Conservation (phyloP, 352 stramenopile species). For the Halophytophthora batemanensis region DNA sequence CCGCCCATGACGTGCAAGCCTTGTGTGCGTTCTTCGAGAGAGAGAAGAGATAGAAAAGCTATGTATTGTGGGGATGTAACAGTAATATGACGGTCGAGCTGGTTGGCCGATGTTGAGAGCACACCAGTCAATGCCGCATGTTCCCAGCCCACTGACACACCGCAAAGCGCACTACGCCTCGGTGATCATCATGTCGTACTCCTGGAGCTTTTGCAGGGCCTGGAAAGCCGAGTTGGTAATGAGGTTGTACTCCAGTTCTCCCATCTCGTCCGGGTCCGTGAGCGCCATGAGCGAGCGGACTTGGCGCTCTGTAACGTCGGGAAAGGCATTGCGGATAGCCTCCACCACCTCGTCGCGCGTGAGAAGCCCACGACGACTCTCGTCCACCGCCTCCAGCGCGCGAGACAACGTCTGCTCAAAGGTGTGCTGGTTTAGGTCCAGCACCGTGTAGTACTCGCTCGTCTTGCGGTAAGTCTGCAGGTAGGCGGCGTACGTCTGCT, state of each 20-base stretch:
- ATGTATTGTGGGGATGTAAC: constrained; percentile 24
- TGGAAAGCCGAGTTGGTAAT: constrained; percentile 72
- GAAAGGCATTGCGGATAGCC: constrained; percentile 60
- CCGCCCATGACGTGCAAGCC: constrained; percentile 21
- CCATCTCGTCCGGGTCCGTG: constrained; percentile 60
- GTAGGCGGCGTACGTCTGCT: constrained; percentile 55
- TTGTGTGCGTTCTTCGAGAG: not conserved
- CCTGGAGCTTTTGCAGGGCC: constrained; percentile 73
- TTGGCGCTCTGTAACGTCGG: constrained; percentile 59
- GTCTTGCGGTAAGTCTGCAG: constrained; percentile 67
- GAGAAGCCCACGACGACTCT: constrained; percentile 52
- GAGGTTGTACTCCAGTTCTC: constrained; percentile 68
- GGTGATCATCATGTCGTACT: constrained; percentile 81
- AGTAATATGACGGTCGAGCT: constrained; percentile 1
- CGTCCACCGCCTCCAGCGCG: constrained; percentile 65
- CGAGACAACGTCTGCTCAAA: constrained; percentile 71
- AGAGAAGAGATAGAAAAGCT: constrained; percentile 14
- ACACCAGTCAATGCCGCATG: not conserved
- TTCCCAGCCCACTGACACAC: no score
- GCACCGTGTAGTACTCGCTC: constrained; percentile 72
- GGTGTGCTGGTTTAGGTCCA: constrained; percentile 78
- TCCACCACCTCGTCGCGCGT: constrained; percentile 50
- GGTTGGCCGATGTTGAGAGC: constrained; percentile 1
- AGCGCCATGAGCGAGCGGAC: constrained; percentile 63
- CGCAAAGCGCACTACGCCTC: constrained; percentile 33